Evolutionary conservation across 1,284 basidiomycete species (phyloP).

Genomic region (Rhodotorula sp.): DNA sequence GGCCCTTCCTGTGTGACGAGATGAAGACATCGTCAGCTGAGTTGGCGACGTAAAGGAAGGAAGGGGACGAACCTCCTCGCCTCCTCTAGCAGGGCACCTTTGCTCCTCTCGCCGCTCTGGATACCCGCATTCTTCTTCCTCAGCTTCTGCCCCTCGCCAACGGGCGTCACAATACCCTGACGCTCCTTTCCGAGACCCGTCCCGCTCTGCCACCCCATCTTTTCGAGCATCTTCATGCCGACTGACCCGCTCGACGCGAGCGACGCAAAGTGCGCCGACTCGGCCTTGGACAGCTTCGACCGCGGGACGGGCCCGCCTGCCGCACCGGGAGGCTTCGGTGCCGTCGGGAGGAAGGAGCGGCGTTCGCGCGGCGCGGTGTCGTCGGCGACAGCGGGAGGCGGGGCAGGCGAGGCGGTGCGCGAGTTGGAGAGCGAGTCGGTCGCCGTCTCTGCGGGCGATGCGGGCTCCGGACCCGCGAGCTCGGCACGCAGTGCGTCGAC

Average conservation of each 20-base stretch:
- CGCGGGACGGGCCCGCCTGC: conserved; percentile 50
- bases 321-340: not conserved
- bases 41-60: not conserved
- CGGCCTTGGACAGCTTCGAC: conserved; percentile 62
- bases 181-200: conserved; percentile 75
- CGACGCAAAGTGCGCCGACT: conserved; percentile 75
- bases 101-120: conserved; percentile 29
- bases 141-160: conserved; percentile 59
- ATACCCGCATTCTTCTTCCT: conserved; percentile 34
- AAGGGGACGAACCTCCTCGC: conserved; percentile 57
- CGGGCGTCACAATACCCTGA: conserved; percentile 82
- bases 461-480: conserved; percentile 11
- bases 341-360: conserved; percentile 36
- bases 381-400: not conserved
- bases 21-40: not conserved
- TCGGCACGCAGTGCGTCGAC: conserved; percentile 11
- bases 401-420: conserved; percentile 7
- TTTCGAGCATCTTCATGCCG: conserved; percentile 83
- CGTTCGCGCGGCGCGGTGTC: conserved; percentile 13
- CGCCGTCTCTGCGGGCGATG: not conserved
- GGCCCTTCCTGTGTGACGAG: conserved; percentile 52
- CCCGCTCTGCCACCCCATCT: conserved; percentile 90
- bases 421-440: not conserved
- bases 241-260: conserved; percentile 64
- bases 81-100: conserved; percentile 37